These are phyloP conservation scores for Styphnolobium japonicum DNA, from an alignment of 306 rosid species.

Conservation along the genomic window DNA sequence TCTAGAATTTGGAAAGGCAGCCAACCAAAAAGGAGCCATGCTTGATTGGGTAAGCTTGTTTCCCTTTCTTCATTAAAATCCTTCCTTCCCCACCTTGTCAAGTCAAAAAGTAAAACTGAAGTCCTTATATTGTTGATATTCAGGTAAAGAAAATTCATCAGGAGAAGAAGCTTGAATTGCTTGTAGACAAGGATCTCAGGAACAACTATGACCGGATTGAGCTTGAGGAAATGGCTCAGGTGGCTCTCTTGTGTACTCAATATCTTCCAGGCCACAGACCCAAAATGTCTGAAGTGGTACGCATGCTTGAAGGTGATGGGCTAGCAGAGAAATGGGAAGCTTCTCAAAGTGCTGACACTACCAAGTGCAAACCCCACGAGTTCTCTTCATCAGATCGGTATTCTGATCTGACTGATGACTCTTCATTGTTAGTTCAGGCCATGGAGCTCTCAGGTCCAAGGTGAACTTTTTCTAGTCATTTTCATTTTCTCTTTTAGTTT, in stretches of 20 bases:
- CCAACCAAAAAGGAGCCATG: constrained; percentile 91
- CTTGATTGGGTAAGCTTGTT: constrained; percentile 78
- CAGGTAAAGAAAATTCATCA: constrained; percentile 82
- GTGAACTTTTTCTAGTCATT: constrained; percentile 31
- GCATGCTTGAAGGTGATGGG: constrained; percentile 98
- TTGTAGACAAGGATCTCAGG: constrained; percentile 87
- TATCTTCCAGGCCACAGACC: constrained; percentile 84
- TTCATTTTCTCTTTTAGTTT: neutral
- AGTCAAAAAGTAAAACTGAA: neutral
- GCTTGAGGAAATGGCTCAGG: constrained; percentile 85
- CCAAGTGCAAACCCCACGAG: constrained; percentile 59
- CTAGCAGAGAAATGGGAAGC: constrained; percentile 93
- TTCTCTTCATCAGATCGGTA: constrained; percentile 72
- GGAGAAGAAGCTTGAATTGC: constrained; percentile 77
- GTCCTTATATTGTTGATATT: neutral
- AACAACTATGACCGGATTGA: constrained; percentile 73
- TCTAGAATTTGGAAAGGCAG: constrained; percentile 79
- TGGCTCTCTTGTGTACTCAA: constrained; percentile 91
- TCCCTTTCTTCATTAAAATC: neutral
- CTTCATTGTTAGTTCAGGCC: constrained; percentile 79
- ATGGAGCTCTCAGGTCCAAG: constrained; percentile 98
- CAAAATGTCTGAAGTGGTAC: constrained; percentile 85
- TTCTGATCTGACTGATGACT: constrained; percentile 89
- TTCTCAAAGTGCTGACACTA: constrained; percentile 62
- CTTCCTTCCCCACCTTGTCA: neutral